Conservation (phyloP, 2,329 filamentous ascomycete species). For the Trichoderma sp. region DNA sequence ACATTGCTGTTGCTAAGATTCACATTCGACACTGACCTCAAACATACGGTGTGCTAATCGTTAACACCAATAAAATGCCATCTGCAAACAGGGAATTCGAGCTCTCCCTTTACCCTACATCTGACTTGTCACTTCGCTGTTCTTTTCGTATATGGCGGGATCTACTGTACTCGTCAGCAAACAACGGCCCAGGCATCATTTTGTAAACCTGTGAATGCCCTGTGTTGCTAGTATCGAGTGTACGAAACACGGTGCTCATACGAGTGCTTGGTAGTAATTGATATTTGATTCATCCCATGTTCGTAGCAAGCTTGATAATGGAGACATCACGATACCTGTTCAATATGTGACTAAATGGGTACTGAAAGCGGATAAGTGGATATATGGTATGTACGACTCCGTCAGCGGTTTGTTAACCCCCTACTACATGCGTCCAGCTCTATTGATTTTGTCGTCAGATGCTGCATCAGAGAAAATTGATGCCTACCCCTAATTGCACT, state of each 20-base stretch:
- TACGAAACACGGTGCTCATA: not conserved
- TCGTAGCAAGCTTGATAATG: not conserved
- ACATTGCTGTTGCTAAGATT: not conserved
- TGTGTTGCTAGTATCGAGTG: not conserved
- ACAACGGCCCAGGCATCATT: not conserved
- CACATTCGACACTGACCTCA: not conserved
- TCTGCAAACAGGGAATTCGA: not conserved
- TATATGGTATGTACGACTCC: not conserved
- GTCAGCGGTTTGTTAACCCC: not conserved
- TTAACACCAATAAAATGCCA: not conserved
- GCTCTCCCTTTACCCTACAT: not conserved
- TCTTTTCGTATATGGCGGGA: not conserved
- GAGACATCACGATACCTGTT: not conserved
- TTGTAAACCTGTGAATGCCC: not conserved
- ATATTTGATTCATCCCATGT: not conserved
- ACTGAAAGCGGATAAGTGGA: not conserved
- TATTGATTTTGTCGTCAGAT: not conserved
- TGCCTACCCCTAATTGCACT: constrained; percentile 90
- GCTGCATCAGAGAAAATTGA: constrained; percentile 76
- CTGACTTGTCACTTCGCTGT: not conserved
- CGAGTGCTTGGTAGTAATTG: not conserved
- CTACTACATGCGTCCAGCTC: not conserved
- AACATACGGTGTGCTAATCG: not conserved
- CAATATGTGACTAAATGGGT: not conserved
- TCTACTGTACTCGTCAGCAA: not conserved